phyloP scores from a whole-genome alignment of 1,139 yeast genomes.

The Saccharomyces hybrid region DNA sequence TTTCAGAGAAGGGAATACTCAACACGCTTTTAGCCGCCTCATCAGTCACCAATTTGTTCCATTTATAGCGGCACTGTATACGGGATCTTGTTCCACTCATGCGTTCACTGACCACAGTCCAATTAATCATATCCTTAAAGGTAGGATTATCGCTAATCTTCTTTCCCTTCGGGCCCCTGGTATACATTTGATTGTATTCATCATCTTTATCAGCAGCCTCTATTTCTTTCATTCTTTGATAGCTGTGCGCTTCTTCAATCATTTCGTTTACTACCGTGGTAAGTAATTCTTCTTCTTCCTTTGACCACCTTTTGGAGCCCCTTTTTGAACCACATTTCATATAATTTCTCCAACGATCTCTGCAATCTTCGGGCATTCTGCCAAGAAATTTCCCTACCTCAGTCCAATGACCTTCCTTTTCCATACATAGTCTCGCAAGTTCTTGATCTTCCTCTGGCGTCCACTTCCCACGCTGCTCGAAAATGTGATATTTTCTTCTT shows the following conservation, averaged over 20 bases:
- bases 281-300: no score
- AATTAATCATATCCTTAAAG: slow-evolving; percentile 43
- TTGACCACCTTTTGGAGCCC: no score
- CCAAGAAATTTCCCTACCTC: no score
- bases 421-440: no score
- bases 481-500: no score
- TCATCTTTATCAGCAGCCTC: slow-evolving; percentile 9
- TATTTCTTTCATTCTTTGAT: slow-evolving; percentile 6
- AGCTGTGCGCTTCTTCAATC: slow-evolving; percentile 12
- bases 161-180: slow-evolving; percentile 15
- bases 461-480: no score
- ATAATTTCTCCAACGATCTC: no score
- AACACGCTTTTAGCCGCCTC: slow-evolving; percentile 34
- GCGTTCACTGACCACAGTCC: slow-evolving; percentile 75
- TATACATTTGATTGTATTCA: slow-evolving; percentile 8
- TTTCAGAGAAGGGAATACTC: slow-evolving; percentile 31
- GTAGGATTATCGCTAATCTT: slow-evolving; percentile 14
- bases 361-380: no score
- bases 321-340: no score
- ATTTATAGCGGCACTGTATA: slow-evolving; percentile 82
- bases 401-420: no score
- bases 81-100: slow-evolving; percentile 78
- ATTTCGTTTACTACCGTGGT: no score
- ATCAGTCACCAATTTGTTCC: slow-evolving; percentile 64
- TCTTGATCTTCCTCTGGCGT: no score